phyloP scores from a whole-genome alignment of 129 eudicot genomes.

The Solidago caesia region DNA sequence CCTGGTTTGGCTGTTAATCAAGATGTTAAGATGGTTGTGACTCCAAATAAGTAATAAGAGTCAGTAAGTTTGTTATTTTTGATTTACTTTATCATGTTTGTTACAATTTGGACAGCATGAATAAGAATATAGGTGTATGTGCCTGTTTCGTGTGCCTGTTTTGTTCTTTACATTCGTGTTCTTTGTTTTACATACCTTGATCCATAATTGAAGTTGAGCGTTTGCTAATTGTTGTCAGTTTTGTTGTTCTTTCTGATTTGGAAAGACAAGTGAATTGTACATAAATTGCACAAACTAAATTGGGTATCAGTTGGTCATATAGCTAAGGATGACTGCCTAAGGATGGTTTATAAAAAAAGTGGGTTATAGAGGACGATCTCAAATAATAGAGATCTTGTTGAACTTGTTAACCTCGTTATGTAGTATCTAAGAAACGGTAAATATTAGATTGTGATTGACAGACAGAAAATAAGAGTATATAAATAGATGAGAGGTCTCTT shows the following conservation, averaged over 20 bases:
- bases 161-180: background rate
- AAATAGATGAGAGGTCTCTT: no score
- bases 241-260: no score
- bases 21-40: slow-evolving; percentile 33
- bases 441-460: background rate
- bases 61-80: background rate
- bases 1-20: slow-evolving; percentile 28
- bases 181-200: slow-evolving; percentile 9
- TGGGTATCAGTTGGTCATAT: no score
- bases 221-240: background rate
- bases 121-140: slow-evolving; percentile 24
- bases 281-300: no score
- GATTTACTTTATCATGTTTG: background rate
- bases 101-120: slow-evolving; percentile 8
- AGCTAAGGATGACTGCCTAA: no score
- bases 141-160: slow-evolving; percentile 11
- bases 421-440: background rate
- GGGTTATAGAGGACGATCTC: no score
- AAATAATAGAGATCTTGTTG: background rate
- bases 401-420: background rate
- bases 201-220: background rate
- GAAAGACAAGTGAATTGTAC: no score
- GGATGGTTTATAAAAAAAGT: no score
- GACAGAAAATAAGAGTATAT: background rate
- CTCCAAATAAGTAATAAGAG: slow-evolving; percentile 26